These are phyloP conservation scores for Piedraia hortae DNA, from an alignment of 2,329 filamentous ascomycete genomes.

Conservation along the genomic window DNA sequence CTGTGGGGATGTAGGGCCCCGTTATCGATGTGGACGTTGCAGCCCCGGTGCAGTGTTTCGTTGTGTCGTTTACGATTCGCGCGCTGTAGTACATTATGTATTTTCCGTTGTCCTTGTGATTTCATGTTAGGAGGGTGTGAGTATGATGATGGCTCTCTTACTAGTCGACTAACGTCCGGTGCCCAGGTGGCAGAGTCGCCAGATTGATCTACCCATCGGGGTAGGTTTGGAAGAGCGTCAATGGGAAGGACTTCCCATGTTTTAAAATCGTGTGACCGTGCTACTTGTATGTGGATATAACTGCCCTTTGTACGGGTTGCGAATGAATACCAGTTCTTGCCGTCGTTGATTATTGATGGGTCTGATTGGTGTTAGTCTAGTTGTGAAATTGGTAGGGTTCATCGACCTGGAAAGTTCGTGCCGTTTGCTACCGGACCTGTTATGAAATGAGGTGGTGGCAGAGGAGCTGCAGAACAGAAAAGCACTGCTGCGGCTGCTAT, in stretches of 20 bases:
- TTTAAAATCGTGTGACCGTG: constrained; percentile 21
- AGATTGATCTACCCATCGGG: constrained; percentile 24
- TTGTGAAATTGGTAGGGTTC: too few relatives aligned
- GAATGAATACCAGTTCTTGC: constrained; percentile 30
- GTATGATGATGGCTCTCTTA: constrained; percentile 1
- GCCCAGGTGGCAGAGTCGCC: constrained; percentile 28
- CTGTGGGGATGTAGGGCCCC: constrained; percentile 7
- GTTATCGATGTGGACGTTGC: constrained; percentile 6
- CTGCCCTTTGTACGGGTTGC: constrained; percentile 18
- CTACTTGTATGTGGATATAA: constrained; percentile 25
- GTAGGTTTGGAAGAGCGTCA: constrained; percentile 27
- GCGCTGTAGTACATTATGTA: constrained; percentile 12
- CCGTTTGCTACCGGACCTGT: constrained; percentile 8
- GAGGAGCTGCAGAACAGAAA: constrained; percentile 1
- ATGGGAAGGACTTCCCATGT: constrained; percentile 20
- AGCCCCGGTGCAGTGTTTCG: constrained; percentile 10
- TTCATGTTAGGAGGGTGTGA: background rate
- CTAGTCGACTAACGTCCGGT: constrained; percentile 27
- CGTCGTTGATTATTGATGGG: constrained; percentile 23
- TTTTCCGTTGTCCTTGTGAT: constrained; percentile 5
- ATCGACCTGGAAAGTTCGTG: constrained; percentile 21
- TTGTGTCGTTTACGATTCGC: constrained; percentile 4
- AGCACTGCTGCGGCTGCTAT: too few relatives aligned
- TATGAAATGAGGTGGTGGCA: constrained; percentile 1
- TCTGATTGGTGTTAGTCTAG: too few relatives aligned